Conservation (phyloP, 202 grass and related monocot species). For the Dendrocalamus latiflorus region DNA sequence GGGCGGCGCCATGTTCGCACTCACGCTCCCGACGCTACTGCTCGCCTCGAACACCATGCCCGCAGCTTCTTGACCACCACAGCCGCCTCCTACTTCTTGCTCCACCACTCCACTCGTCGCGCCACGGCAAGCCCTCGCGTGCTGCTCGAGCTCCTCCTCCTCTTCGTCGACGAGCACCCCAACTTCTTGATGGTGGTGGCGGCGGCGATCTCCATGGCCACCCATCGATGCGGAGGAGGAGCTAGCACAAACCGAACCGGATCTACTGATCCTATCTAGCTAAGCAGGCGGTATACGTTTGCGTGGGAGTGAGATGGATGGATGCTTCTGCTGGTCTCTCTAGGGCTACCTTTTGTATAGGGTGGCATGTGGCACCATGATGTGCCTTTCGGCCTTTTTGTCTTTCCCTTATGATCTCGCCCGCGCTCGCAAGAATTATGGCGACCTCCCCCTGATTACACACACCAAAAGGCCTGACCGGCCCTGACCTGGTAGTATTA, state of each 20-base stretch:
- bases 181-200: constrained; percentile 23
- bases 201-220: constrained; percentile 22
- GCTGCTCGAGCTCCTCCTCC: constrained; percentile 44
- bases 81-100: background rate
- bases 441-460: constrained; percentile 42
- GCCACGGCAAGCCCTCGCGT: constrained; percentile 16
- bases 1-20: constrained; percentile 36
- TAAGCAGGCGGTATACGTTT: background rate
- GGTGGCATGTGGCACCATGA: constrained; percentile 66
- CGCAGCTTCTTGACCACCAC: constrained; percentile 27
- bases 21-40: constrained; percentile 57
- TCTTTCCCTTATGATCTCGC: constrained; percentile 72
- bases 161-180: constrained; percentile 40
- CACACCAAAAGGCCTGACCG: constrained; percentile 12
- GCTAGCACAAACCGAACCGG: background rate
- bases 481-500: constrained; percentile 45
- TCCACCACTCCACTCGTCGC: constrained; percentile 40
- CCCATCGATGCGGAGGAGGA: constrained; percentile 25
- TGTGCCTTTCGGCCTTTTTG: constrained; percentile 75
- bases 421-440: constrained; percentile 51
- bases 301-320: constrained; percentile 30
- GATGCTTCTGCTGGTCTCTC: constrained; percentile 41
- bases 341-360: constrained; percentile 64
- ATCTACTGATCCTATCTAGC: background rate
- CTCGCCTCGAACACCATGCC: constrained; percentile 60